Base-by-base conservation (phyloP, 192 early-diverging fungal genomes). In the Linnemannia exigua region DNA sequence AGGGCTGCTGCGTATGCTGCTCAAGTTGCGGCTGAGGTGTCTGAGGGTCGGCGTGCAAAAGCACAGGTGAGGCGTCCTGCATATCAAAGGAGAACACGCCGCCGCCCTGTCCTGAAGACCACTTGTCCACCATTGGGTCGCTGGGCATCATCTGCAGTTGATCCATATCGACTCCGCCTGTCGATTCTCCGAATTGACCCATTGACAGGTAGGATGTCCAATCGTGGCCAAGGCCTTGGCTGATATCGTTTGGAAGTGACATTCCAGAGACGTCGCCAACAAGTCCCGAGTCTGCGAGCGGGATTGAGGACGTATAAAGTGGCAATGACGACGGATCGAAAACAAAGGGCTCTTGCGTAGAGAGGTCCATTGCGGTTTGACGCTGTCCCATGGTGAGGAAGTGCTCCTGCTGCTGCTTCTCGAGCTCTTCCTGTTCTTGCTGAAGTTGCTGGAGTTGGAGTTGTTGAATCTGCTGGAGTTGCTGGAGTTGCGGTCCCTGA, bases 181-280 rank as follows among this genome's bases (percentile, higher is more conserved):
- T n/a, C 20, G 47, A 16, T 5, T 80, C 79, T 44, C 54, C 67
- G 68, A 80, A 54, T 35, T 80, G 48, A 15, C 67, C 70, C 33
- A 82, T 22, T 19, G 67, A 54, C 20, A 82, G 41, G 28, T 47
- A 76, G 22, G 80, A 82, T 20, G 72, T 72, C 80, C 80, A 82
- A 19, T 82, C 80, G 19, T 41, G 36, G 19, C 58, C 41, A 52
- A 47, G 58, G 35, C 67, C 75, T 52, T 69, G 51, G n/a, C 44
- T 46, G 9, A 81, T 48, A n/a, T 74, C 74, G 36, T 48, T 71
- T 12, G 67, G 51, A 38, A 82, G 69, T 0, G 74, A 58, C 69
- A 76, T 72, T 51, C n/a, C 74, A n/a, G 37, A 35, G 9, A 75
- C 61, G 61, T 76, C 70, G 28, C 50, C 79, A 7, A 70, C 19